Conservation (phyloP, 192 early-diverging fungal species). For the Coemansia sp. region DNA sequence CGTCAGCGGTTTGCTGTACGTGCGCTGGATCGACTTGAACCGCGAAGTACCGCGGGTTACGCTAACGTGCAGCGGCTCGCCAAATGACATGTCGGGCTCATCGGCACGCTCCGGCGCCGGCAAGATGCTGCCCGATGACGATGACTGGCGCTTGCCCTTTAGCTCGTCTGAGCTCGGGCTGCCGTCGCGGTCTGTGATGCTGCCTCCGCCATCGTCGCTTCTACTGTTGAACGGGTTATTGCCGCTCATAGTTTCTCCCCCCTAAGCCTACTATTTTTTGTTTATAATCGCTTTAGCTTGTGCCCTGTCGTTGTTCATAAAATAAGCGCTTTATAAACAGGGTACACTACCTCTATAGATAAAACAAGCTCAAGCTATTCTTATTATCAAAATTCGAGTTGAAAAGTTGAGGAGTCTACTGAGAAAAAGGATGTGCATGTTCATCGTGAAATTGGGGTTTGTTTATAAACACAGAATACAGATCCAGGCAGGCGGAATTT, state of each 20-base stretch:
- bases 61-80: slow-evolving; percentile 48
- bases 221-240: neutral
- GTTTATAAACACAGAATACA: too few relatives aligned
- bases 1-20: slow-evolving; percentile 12
- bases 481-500: too few relatives aligned
- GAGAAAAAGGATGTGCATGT: too few relatives aligned
- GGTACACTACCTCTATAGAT: too few relatives aligned
- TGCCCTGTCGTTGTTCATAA: neutral
- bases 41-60: slow-evolving; percentile 27
- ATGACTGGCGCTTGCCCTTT: neutral
- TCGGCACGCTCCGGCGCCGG: neutral
- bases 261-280: neutral
- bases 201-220: neutral
- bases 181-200: neutral
- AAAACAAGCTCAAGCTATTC: too few relatives aligned
- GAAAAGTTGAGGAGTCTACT: too few relatives aligned
- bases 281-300: neutral
- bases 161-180: neutral
- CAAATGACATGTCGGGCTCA: slow-evolving; percentile 33
- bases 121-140: neutral
- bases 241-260: neutral
- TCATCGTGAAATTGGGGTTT: too few relatives aligned
- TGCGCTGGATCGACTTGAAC: slow-evolving; percentile 40
- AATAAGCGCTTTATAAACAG: too few relatives aligned
- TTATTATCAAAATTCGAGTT: too few relatives aligned